Base-by-base conservation (phyloP, 257 asterid genomes). In the Buddleja alternifolia region DNA sequence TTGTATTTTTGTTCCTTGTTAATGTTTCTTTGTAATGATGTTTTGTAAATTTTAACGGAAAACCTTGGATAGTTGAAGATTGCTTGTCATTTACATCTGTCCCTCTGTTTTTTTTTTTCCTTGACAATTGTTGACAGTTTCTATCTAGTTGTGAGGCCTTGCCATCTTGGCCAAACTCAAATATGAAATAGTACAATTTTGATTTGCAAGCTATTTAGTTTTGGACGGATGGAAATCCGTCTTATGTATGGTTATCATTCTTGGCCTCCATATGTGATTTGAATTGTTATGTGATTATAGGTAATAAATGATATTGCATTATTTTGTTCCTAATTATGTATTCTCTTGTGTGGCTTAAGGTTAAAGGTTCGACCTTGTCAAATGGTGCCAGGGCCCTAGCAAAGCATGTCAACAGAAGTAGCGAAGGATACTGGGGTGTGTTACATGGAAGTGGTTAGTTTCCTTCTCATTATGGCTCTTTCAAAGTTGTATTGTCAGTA, bases 311-410 rank as follows among this genome's bases (percentile, higher is more conserved):
- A 40, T 44, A 63, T 21, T 50, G 51, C 72, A 58, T 29, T 23
- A 7, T 23, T 45, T 34, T 52, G 63, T 39, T 17, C 63, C 47
- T 71, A 68, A 47, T 73, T 74, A 72, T 63, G 56, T 48, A 9
- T 72, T 56, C 48, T 50, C 16, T 73, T 32, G 47, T 73, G 72
- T 75, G 67, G 58, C 68, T 77, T 9, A 73, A 92, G 97, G 86
- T 85, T 80, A 82, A 82, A 84, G 86, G 95, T 64, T 82, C 92
- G 11, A 70, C 61, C 56, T 71, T 92, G 90, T 84, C 90, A 66
- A 79, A 44, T 66, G 96, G 98, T 74, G 91, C 97, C n/a, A 86
- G 97, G 85, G 97, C 95, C 47, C 82, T 92, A 60, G 85, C 97
- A 23, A 92, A 92, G 67, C 96, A 90, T 71, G 88, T 66, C 32